Evolutionary conservation across 139 green algal species (phyloP), one percentile per base, ranked within the genome.

Genomic region (Spirogloea muscicola): DNA sequence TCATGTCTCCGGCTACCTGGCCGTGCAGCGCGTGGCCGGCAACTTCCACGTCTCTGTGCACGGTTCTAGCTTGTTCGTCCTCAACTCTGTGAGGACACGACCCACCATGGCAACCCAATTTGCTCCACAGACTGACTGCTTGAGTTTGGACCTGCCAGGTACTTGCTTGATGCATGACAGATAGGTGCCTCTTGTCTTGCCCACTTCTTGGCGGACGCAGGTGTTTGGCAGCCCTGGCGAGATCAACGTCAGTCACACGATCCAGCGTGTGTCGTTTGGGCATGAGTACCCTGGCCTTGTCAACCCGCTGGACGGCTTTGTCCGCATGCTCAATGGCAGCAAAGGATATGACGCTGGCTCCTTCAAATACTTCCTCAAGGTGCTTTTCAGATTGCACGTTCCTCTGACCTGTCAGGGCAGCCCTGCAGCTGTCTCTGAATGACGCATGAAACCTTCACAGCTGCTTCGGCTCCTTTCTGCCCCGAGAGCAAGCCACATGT

Each of bases 21-120:
- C 84, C 3, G 86, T 96, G 43, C 77, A 90, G 72, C 84, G 91
- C 1, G 93, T 97, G 57, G 91, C 91, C 1, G 93, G 93, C 38
- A 93, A 91, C 61, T 84, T 98, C 43, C 90, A 94, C 72, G 78
- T 97, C 29, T 86, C 84, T n/a, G 84, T 93, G 36, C 87, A 93
- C 34, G 62, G 76, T 42, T 81, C 88, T 59, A 80, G 69, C 9
- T 83, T 72, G n/a, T 58, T 76, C 37, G 62, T 85, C 51, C 62
- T 89, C 49, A 58, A 69, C n/a, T 55, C 21, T 21, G 21, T 55
- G 46, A 55, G 46, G 21, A 21, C 21, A 21, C 46, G 21, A 31
- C 46, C 21, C 46, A 55, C 21, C 21, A 55, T 55, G 21, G 46
- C 21, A 55, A 55, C 21, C 46, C 46, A 55, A 21, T 55, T 21